Conservation (phyloP, 805 yeast genomes). For the Metschnikowia drakensbergensis region DNA sequence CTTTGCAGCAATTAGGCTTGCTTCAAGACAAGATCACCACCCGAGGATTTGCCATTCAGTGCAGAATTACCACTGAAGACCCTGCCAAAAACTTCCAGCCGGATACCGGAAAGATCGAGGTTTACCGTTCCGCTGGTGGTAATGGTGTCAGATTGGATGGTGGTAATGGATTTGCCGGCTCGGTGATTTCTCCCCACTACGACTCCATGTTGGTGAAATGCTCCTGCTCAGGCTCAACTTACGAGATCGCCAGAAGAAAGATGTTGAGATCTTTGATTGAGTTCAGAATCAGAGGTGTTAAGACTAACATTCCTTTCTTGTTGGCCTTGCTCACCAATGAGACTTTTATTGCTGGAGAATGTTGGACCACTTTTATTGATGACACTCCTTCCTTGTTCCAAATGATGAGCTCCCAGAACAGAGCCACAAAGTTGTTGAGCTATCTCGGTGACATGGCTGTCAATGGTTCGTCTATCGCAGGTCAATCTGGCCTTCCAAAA, state of each 20-base stretch:
- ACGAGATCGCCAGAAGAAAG: slow-evolving; percentile 94
- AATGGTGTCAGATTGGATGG: slow-evolving; percentile 98
- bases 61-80: slow-evolving; percentile 98
- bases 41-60: slow-evolving; percentile 97
- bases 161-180: slow-evolving; percentile 97
- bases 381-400: slow-evolving; percentile 96
- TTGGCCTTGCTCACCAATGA: slow-evolving; percentile 87
- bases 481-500: slow-evolving; percentile 92
- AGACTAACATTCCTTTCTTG: slow-evolving; percentile 95
- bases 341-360: slow-evolving; percentile 76
- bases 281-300: slow-evolving; percentile 98
- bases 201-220: slow-evolving; percentile 98
- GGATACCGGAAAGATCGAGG: slow-evolving; percentile 97
- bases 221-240: slow-evolving; percentile 94
- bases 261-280: slow-evolving; percentile 96
- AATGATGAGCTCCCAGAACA: slow-evolving; percentile 90
- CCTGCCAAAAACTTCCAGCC: slow-evolving; percentile 97
- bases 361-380: slow-evolving; percentile 98
- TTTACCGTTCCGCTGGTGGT: slow-evolving; percentile 98
- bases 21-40: slow-evolving; percentile 93
- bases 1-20: slow-evolving; percentile 84
- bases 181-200: slow-evolving; percentile 93
- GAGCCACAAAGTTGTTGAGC: slow-evolving; percentile 90
- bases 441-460: slow-evolving; percentile 93
- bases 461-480: slow-evolving; percentile 93